Base-by-base conservation (phyloP, 805 yeast genomes). In the Candida silvatica region DNA sequence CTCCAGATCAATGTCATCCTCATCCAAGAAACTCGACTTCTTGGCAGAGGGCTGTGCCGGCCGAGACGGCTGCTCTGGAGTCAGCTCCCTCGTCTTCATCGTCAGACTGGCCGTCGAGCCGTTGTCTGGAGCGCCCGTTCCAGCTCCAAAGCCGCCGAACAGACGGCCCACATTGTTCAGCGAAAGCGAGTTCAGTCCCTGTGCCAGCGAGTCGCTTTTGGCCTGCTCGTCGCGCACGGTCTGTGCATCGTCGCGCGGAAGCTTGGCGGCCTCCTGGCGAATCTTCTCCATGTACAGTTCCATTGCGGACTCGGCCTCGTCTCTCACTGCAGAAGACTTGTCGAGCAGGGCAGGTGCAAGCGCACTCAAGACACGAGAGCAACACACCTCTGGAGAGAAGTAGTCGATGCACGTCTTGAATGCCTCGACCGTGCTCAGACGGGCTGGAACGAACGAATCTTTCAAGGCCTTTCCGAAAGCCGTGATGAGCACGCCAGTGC, bases 291-390 rank as follows among this genome's bases (percentile, higher is more conserved):
- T 61, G 49, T 83, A 80, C 19, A 67, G 38, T 19, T 79, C 77
- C 43, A 90, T 77, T 0, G 86, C 69, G 30, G 66, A 57, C 45
- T 74, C 74, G 0, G 96, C 95, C 48, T 80, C 83, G 0, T 57
- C 57, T 39, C 97, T 66, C 3, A 90, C 88, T 35, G 72, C 69
- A 5, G 62, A 58, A 8, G 85, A 80, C 36, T 67, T 69, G 55
- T 92, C 97, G 50, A 90, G 67, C 37, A 90, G 61, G 2, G 92
- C 75, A 1, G 92, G 83, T 0, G 95, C 87, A 37, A 92, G 71
- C 3, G 86, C 85, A 0, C 95, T 90, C 36, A 92, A 59, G 14
- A 88, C 72, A 51, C 80, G 84, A 17, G 79, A 76, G 37, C 94
- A 83, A 37, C 86, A 79, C 29, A 85, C 79, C 12, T 74, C 81